phyloP scores from a whole-genome alignment of 139 green algal species.

The Chlamydomonas schloesseri region DNA sequence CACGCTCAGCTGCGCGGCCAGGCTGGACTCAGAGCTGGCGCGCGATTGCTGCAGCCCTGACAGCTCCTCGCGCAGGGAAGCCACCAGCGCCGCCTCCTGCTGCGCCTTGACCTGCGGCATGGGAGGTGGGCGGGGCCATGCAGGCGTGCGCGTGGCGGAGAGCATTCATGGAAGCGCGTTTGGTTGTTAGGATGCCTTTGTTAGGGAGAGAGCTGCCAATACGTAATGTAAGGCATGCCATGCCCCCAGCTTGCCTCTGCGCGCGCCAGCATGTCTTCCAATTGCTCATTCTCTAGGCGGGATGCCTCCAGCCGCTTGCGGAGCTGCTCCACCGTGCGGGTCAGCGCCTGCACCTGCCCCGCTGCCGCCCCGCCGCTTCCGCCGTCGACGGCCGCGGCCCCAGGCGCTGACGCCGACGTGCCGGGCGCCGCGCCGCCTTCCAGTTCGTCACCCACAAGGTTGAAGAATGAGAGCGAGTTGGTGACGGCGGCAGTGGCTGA shows the following conservation, averaged over 20 bases:
- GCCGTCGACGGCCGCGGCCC: background rate
- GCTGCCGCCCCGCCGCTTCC: background rate
- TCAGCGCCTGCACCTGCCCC: conserved; percentile 17
- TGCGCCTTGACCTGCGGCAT: conserved; percentile 34
- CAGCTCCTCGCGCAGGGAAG: conserved; percentile 47
- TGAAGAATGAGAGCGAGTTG: conserved; percentile 41
- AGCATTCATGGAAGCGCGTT: too few relatives aligned
- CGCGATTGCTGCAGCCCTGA: conserved; percentile 55
- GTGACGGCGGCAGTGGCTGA: conserved; percentile 36
- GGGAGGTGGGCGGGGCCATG: too few relatives aligned
- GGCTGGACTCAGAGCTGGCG: conserved; percentile 28
- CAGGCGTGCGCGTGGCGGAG: too few relatives aligned
- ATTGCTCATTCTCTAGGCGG: conserved; percentile 74
- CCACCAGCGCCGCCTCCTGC: conserved; percentile 46
- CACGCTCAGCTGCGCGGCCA: conserved; percentile 27
- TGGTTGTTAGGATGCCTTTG: too few relatives aligned
- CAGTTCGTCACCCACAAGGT: conserved; percentile 13
- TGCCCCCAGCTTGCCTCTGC: conserved; percentile 55
- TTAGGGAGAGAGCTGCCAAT: too few relatives aligned
- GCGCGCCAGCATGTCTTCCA: conserved; percentile 79
- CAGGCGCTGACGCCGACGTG: background rate
- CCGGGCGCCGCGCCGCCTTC: background rate
- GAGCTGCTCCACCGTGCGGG: conserved; percentile 72
- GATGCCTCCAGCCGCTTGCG: conserved; percentile 69
- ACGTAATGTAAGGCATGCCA: background rate